A percentile compares a stretch with the other conserved stretches of the same genome.
Evolutionary conservation across 2,329 filamentous ascomycete species (phyloP).

Genomic region (Diaporthe sp.): DNA sequence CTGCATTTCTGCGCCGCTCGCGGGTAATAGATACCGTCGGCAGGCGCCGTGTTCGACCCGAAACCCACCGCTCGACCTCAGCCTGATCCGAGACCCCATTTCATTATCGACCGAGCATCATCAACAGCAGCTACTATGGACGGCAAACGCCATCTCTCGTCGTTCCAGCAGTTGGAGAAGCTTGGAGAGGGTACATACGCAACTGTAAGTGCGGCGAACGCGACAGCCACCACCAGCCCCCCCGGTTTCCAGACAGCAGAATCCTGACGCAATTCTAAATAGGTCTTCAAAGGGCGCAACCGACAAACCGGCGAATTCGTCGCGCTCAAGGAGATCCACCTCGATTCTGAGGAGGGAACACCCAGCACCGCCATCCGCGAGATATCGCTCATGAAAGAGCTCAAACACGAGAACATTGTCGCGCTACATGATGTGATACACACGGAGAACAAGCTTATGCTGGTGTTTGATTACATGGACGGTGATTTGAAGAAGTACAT

Average conservation of each 20-base stretch:
- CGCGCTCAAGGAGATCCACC: slow-evolving; percentile 97
- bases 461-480: slow-evolving; percentile 99
- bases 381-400: slow-evolving; percentile 98
- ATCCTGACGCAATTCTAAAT: slow-evolving; percentile 34
- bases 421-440: slow-evolving; percentile 98
- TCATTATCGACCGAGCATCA: slow-evolving; percentile 38
- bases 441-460: slow-evolving; percentile 99
- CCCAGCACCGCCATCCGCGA: slow-evolving; percentile 97
- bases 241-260: not conserved
- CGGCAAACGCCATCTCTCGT: slow-evolving; percentile 90
- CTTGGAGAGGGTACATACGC: slow-evolving; percentile 98
- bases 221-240: not conserved
- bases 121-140: slow-evolving; percentile 72
- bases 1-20: slow-evolving; percentile 39
- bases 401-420: slow-evolving; percentile 99
- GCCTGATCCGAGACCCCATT: slow-evolving; percentile 44
- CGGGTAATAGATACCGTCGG: slow-evolving; percentile 49
- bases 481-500: slow-evolving; percentile 99
- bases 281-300: slow-evolving; percentile 98
- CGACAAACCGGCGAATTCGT: slow-evolving; percentile 96
- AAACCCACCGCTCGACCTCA: slow-evolving; percentile 47
- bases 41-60: slow-evolving; percentile 52
- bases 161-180: slow-evolving; percentile 99
- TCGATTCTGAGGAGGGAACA: slow-evolving; percentile 97
- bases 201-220: slow-evolving; percentile 72